A percentile compares a stretch with the other conserved stretches of the same genome.
Evolutionary conservation across 257 asterid genomes (phyloP).

Genomic region (Solanum gracilifrons): DNA sequence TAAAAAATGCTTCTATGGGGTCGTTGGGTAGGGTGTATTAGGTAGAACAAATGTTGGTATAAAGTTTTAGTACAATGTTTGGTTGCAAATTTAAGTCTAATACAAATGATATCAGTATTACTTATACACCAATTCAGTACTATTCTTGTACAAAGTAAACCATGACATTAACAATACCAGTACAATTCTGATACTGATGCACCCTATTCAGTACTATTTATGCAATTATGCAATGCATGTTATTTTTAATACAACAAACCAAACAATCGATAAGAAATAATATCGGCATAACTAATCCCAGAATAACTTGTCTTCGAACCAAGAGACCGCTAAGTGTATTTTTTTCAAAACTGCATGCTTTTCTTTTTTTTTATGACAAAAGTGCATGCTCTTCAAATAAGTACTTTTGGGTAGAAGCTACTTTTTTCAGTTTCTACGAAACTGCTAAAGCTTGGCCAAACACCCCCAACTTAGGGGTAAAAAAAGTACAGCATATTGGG

Average conservation of each 20-base stretch:
- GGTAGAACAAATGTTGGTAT: background rate
- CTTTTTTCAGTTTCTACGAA: background rate
- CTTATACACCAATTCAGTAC: background rate
- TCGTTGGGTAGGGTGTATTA: background rate
- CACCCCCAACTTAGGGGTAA: background rate
- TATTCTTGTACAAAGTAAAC: background rate
- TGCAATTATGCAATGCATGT: background rate
- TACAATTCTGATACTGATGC: background rate
- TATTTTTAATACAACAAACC: background rate
- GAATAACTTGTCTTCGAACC: background rate
- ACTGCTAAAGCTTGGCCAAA: background rate
- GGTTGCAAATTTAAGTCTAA: background rate
- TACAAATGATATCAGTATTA: background rate
- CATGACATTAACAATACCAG: background rate
- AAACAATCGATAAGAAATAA: background rate
- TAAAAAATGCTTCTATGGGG: background rate
- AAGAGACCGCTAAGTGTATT: background rate
- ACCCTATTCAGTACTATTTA: background rate
- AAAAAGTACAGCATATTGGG: background rate
- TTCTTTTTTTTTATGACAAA: background rate
- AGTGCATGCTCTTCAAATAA: background rate
- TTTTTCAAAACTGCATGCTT: background rate
- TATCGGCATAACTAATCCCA: background rate
- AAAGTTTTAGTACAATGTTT: background rate
- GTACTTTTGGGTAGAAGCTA: background rate